Conservation (phyloP, 176 grass and related monocot genomes). For the Hsuehochloa calcarea region DNA sequence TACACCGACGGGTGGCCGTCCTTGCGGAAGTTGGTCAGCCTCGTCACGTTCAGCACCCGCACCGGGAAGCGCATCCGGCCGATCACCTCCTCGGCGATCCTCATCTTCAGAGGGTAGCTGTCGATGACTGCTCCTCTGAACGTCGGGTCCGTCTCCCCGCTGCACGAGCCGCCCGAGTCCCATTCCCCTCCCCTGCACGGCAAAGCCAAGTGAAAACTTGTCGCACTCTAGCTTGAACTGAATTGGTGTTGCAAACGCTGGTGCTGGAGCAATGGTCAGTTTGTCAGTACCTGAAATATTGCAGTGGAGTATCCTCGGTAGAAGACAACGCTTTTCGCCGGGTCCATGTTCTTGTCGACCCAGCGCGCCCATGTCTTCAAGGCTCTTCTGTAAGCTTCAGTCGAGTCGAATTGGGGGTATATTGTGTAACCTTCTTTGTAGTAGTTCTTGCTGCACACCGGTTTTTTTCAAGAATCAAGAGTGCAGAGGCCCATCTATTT, state of each 20-base stretch:
- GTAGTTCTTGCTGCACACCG: conserved; percentile 64
- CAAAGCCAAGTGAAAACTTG: background rate
- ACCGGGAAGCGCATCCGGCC: conserved; percentile 66
- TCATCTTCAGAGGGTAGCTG: conserved; percentile 78
- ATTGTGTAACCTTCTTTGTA: conserved; percentile 69
- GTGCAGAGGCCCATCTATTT: background rate
- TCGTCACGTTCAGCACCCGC: conserved; percentile 70
- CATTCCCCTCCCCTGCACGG: conserved; percentile 73
- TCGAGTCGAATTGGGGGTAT: conserved; percentile 68
- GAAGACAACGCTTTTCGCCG: conserved; percentile 59
- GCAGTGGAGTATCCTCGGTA: conserved; percentile 92
- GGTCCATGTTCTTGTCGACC: conserved; percentile 79
- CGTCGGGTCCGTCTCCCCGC: conserved; percentile 66
- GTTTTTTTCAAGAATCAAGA: background rate
- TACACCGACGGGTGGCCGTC: conserved; percentile 81
- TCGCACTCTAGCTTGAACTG: background rate
- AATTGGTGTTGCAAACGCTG: background rate
- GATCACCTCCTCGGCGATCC: conserved; percentile 68
- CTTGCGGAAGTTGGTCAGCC: conserved; percentile 77
- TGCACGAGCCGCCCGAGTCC: conserved; percentile 91
- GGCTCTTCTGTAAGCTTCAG: conserved; percentile 71
- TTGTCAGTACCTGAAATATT: conserved; percentile 61
- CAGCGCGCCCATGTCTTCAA: conserved; percentile 77
- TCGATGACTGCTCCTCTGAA: conserved; percentile 51
- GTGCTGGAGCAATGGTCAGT: background rate